Conservation (phyloP, 805 yeast genomes). For the Candida stauntonica region DNA sequence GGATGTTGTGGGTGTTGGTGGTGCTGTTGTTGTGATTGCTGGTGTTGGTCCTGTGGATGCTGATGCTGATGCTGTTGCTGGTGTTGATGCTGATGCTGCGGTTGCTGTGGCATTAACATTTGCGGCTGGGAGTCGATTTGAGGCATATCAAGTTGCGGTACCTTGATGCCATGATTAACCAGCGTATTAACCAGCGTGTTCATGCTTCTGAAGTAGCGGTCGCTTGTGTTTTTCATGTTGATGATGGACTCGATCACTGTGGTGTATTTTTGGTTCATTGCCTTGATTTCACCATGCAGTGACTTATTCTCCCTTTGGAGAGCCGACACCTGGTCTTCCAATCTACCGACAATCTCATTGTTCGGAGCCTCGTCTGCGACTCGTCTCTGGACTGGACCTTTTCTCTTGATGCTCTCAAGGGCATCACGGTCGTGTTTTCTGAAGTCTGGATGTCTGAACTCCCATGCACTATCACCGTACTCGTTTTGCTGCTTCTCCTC, state of each 20-base stretch:
- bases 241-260: slow-evolving; percentile 59
- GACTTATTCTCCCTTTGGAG: slow-evolving; percentile 31
- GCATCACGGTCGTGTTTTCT: slow-evolving; percentile 70
- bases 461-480: slow-evolving; percentile 85
- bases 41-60: slow-evolving; percentile 3
- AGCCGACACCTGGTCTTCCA: slow-evolving; percentile 18
- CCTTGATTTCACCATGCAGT: slow-evolving; percentile 33
- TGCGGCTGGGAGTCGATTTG: slow-evolving; percentile 11
- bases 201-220: slow-evolving; percentile 50
- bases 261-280: slow-evolving; percentile 54
- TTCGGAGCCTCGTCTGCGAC: slow-evolving; percentile 25
- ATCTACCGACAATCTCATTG: slow-evolving; percentile 11
- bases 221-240: slow-evolving; percentile 51
- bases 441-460: slow-evolving; percentile 89
- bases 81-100: slow-evolving; percentile 9
- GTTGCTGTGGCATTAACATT: slow-evolving; percentile 9
- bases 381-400: slow-evolving; percentile 59
- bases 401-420: slow-evolving; percentile 82
- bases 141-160: slow-evolving; percentile 63
- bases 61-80: slow-evolving; percentile 15
- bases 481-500: slow-evolving; percentile 53
- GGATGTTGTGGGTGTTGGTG: neutral
- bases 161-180: slow-evolving; percentile 54
- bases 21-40: slow-evolving; percentile 7
- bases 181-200: slow-evolving; percentile 46